Base-by-base conservation (phyloP, 164 flowering plant genomes). In the Tetrastigma voinierianum region DNA sequence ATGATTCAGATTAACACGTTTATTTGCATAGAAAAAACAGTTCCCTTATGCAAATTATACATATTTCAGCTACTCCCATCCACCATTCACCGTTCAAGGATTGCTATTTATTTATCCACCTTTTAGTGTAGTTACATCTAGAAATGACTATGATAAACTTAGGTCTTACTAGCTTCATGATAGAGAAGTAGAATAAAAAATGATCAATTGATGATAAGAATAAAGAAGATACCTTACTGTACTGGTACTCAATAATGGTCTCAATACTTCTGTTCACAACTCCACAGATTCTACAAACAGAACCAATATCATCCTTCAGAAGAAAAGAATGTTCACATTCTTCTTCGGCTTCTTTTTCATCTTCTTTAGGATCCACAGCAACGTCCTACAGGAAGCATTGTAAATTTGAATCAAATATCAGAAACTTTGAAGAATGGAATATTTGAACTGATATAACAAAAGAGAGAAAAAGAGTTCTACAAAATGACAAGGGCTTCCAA, bases 311-410 rank as follows among this genome's bases (percentile, higher is more conserved):
- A 70, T 87, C 92, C 76, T 87, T 86, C 73, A 86, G 59, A 20
- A 87, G 68, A 70, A 77, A 84, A 16, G 90, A 86, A 70, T 87
- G 92, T n/a, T 86, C 88, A 75, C 92, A 87, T 13, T 78, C 84
- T 10, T 61, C 77, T 16, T 23, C 80, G 57, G 63, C 78, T 17
- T 80, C 86, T 19, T 17, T 60, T 21, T 10, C 32, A 16, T 57
- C 62, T 32, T 77, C 83, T 60, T 75, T 69, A 47, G 61, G 72
- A 67, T 79, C 78, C 43, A 10, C 74, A 57, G 63, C 40, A 62
- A 53, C 68, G 59, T 78, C 85, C 89, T 83, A 62, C 46, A 21
- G 61, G 13, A 72, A 61, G 58, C 44, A 75, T 23, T 45, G 59
- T 11, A 32, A 59, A 25, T 40, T 40, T 18, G 18, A 64, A 9